A percentile compares a stretch with the other conserved stretches of the same genome.
These are phyloP conservation scores for Luffa aegyptiaca DNA, from an alignment of 306 rosid species.

Conservation along the genomic window DNA sequence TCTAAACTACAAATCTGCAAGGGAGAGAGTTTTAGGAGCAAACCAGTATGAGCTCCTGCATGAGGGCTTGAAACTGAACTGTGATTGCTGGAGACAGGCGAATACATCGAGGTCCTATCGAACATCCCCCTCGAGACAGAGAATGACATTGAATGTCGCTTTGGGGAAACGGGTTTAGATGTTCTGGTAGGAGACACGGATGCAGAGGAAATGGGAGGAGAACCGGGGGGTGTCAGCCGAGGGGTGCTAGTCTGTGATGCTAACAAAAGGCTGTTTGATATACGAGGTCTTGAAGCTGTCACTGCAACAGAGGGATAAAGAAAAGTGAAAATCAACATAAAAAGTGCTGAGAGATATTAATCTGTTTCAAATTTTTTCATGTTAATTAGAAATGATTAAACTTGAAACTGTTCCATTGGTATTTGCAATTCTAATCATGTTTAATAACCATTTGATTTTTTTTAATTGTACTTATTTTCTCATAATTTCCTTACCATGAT, in stretches of 20 bases:
- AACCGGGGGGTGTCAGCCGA: slow-evolving; percentile 59
- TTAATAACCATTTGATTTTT: too few species aligned
- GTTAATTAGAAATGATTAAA: not conserved
- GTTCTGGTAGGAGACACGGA: slow-evolving; percentile 69
- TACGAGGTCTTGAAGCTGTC: slow-evolving; percentile 37
- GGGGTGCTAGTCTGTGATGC: slow-evolving; percentile 77
- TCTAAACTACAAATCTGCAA: not conserved
- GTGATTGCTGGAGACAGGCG: slow-evolving; percentile 30
- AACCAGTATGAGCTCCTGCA: slow-evolving; percentile 46
- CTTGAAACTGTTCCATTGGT: not conserved
- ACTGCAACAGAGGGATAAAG: not conserved
- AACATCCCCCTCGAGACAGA: slow-evolving; percentile 54
- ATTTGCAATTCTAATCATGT: not conserved
- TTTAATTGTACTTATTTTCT: too few species aligned
- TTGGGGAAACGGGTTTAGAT: slow-evolving; percentile 74
- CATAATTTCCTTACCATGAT: too few species aligned
- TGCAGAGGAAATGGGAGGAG: slow-evolving; percentile 67
- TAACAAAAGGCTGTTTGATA: slow-evolving; percentile 42
- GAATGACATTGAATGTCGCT: slow-evolving; percentile 62
- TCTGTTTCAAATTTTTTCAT: not conserved
- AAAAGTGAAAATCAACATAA: not conserved
- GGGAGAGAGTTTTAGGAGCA: slow-evolving; percentile 14
- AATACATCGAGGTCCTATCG: slow-evolving; percentile 45
- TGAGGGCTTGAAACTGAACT: slow-evolving; percentile 40
- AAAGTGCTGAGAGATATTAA: not conserved